Evolutionary conservation across 2,329 filamentous ascomycete genomes (phyloP).

Genomic region (Exophiala sp.): DNA sequence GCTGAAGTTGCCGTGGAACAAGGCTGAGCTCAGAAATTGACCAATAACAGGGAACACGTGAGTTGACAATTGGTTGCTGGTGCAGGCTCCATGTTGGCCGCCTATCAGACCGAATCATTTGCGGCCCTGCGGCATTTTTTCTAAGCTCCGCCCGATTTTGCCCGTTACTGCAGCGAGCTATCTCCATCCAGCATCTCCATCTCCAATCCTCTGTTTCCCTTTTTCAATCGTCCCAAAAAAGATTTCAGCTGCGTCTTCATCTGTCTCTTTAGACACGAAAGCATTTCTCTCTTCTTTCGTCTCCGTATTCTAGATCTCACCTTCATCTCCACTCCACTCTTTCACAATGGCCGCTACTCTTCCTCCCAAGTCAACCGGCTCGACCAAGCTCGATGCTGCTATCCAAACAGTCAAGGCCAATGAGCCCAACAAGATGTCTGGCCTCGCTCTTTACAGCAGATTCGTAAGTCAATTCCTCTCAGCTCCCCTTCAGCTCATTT

Average conservation of each 20-base stretch:
- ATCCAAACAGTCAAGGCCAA: constrained; percentile 46
- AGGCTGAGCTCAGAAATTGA: not conserved
- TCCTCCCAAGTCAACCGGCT: constrained; percentile 49
- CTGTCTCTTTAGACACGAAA: constrained; percentile 29
- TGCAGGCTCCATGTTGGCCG: not conserved
- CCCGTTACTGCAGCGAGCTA: not conserved
- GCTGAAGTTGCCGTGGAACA: too few species aligned
- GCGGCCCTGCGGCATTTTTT: constrained; percentile 14
- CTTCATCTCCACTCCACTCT: constrained; percentile 20
- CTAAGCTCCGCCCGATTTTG: constrained; percentile 11
- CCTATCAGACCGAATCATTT: not conserved
- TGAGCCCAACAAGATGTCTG: constrained; percentile 55
- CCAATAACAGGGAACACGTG: not conserved
- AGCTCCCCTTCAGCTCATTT: not conserved
- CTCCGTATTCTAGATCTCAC: constrained; percentile 2
- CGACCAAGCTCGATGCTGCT: constrained; percentile 51
- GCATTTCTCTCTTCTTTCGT: constrained; percentile 5
- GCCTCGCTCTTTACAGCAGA: constrained; percentile 72
- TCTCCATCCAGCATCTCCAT: not conserved
- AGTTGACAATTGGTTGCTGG: constrained; percentile 2
- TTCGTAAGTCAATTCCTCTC: constrained; percentile 21
- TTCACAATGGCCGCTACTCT: constrained; percentile 41
- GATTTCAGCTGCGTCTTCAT: not conserved
- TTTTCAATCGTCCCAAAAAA: not conserved
- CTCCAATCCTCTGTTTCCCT: not conserved